Conservation (phyloP, 352 stramenopile genomes). For the Globisporangium nagaii region DNA sequence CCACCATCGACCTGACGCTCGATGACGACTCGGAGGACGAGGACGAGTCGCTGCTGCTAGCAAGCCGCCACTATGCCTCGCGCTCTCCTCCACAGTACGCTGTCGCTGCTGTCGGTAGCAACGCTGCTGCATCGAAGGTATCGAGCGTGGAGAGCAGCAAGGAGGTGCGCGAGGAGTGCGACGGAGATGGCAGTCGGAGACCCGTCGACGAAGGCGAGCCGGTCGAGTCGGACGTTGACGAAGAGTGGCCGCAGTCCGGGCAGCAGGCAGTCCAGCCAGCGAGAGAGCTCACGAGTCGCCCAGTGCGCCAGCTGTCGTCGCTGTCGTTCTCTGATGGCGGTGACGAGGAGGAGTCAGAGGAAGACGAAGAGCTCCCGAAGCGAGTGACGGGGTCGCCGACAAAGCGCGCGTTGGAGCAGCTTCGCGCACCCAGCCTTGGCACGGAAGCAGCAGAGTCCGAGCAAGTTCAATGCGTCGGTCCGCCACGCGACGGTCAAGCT, state of each 20-base stretch:
- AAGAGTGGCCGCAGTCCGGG: conserved; percentile 33
- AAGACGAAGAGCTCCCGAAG: conserved; percentile 29
- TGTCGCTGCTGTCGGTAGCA: background rate
- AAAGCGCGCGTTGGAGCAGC: background rate
- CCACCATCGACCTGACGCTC: conserved; percentile 49
- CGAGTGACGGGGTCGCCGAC: background rate
- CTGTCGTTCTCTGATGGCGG: background rate
- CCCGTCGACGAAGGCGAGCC: conserved; percentile 7
- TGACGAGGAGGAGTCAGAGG: conserved; percentile 21
- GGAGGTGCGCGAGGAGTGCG: background rate
- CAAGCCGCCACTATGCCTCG: background rate
- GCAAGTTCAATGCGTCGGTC: background rate
- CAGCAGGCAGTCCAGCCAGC: conserved; percentile 4
- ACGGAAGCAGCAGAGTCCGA: background rate
- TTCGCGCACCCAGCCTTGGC: too few species aligned
- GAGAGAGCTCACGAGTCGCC: too few species aligned
- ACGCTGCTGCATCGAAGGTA: background rate
- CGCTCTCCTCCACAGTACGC: background rate
- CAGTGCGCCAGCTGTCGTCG: background rate
- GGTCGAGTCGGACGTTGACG: conserved; percentile 58
- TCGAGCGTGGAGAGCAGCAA: background rate
- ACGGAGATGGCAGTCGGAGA: background rate
- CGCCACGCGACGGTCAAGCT: background rate
- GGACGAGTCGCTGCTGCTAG: conserved; percentile 27
- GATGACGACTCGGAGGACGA: conserved; percentile 52